These are phyloP conservation scores for Tylopilus felleus DNA, from an alignment of 768 basidiomycete species.

Conservation along the genomic window DNA sequence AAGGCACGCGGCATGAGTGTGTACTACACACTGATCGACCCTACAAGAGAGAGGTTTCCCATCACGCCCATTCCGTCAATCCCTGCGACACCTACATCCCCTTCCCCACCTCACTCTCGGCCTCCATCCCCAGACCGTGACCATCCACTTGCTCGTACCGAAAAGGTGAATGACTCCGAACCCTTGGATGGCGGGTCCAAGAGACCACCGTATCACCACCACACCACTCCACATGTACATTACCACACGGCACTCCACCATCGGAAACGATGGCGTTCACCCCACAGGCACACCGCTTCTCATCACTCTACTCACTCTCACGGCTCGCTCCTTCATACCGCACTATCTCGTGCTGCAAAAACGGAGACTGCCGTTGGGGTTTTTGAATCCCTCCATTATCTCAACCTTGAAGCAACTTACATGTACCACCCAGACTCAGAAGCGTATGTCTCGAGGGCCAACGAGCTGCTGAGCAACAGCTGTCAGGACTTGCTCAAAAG, in stretches of 20 bases:
- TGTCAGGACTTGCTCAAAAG: slow-evolving; percentile 50
- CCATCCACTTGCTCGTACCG: not conserved
- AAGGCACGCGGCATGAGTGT: slow-evolving; percentile 59
- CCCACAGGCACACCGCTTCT: slow-evolving; percentile 12
- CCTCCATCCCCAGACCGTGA: slow-evolving; percentile 29
- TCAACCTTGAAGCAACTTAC: slow-evolving; percentile 59
- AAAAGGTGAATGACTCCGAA: not conserved
- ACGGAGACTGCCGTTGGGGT: slow-evolving; percentile 62
- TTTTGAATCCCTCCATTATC: slow-evolving; percentile 68
- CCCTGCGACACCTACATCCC: slow-evolving; percentile 34
- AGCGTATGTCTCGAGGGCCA: slow-evolving; percentile 40
- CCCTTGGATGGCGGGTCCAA: not conserved
- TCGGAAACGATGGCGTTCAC: slow-evolving; percentile 10
- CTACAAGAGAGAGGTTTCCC: slow-evolving; percentile 56
- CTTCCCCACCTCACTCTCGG: slow-evolving; percentile 32
- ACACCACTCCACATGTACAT: slow-evolving; percentile 1
- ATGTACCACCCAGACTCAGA: slow-evolving; percentile 48
- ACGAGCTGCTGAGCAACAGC: slow-evolving; percentile 46
- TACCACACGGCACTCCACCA: slow-evolving; percentile 1
- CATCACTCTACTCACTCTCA: slow-evolving; percentile 34
- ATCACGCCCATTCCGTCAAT: slow-evolving; percentile 41
- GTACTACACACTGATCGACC: slow-evolving; percentile 64
- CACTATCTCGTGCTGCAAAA: slow-evolving; percentile 31
- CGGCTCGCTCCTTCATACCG: slow-evolving; percentile 38
- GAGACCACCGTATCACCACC: not conserved